These are phyloP conservation scores for Boletus vinaceobasis DNA, from an alignment of 768 basidiomycete species.

Conservation along the genomic window DNA sequence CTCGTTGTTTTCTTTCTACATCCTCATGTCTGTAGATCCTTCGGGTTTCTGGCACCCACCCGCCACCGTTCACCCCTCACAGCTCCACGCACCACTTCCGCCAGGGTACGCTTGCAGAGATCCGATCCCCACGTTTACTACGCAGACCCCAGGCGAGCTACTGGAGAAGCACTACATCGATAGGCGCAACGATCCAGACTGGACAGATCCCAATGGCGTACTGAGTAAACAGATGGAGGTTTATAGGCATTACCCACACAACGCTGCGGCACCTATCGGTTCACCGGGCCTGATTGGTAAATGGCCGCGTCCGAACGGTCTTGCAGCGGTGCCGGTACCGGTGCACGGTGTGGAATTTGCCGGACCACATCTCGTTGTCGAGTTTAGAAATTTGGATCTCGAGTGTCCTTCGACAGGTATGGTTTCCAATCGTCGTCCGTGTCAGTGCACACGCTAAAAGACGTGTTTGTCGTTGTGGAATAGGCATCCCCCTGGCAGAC, in stretches of 20 bases:
- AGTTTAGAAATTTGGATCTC: not conserved
- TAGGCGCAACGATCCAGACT: not conserved
- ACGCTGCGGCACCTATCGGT: not conserved
- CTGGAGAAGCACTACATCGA: not conserved
- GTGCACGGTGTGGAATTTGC: not conserved
- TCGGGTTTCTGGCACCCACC: slow-evolving; percentile 3
- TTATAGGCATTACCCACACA: not conserved
- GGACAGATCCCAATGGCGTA: not conserved
- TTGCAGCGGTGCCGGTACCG: not conserved
- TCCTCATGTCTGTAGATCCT: slow-evolving; percentile 1
- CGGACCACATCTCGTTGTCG: not conserved
- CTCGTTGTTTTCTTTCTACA: not conserved
- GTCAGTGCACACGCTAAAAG: not conserved
- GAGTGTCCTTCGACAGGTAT: slow-evolving; percentile 1
- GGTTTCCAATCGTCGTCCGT: not conserved
- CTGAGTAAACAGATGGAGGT: not conserved
- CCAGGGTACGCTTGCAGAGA: not conserved
- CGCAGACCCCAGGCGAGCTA: slow-evolving; percentile 5
- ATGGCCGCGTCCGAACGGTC: not conserved
- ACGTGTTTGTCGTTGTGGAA: not conserved
- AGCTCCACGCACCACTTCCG: not conserved
- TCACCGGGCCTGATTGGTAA: not conserved
- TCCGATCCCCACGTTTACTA: not conserved
- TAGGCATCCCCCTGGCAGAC: not conserved
- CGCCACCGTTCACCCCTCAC: not conserved